A percentile compares a stretch with the other conserved stretches of the same genome.
These are phyloP conservation scores for Aphanocladium album DNA, from an alignment of 2,329 filamentous ascomycete genomes.

Conservation along the genomic window DNA sequence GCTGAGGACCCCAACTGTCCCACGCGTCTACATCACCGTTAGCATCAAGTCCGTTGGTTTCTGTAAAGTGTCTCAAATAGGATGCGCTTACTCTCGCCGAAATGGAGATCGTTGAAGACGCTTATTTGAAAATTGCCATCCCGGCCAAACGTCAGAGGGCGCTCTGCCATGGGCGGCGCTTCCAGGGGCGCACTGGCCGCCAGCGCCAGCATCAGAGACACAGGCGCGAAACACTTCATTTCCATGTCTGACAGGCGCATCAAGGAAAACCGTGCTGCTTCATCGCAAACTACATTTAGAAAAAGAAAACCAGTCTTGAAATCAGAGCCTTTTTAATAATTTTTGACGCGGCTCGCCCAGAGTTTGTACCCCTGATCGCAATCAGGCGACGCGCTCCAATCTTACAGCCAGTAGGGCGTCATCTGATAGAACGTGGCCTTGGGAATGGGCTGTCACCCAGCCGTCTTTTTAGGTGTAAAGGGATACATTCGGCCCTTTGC, in stretches of 20 bases:
- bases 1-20: conserved; percentile 31
- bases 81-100: conserved; percentile 15
- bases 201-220: background rate
- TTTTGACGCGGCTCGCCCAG: background rate
- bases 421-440: background rate
- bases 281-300: background rate
- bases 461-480: background rate
- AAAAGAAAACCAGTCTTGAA: background rate
- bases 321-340: background rate
- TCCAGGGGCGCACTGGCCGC: conserved; percentile 2
- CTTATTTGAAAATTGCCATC: conserved; percentile 17
- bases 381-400: background rate
- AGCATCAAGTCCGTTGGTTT: background rate
- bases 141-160: conserved; percentile 26
- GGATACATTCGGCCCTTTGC: background rate
- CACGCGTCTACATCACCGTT: conserved; percentile 17
- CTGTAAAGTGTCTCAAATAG: background rate
- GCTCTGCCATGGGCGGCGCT: conserved; percentile 46
- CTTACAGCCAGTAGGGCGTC: background rate
- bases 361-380: background rate
- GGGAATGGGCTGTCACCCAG: background rate
- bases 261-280: background rate
- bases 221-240: background rate
- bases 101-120: conserved; percentile 18
- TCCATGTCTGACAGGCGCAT: background rate